Conservation (phyloP, 2,329 filamentous ascomycete species). For the Triangularia setosa region DNA sequence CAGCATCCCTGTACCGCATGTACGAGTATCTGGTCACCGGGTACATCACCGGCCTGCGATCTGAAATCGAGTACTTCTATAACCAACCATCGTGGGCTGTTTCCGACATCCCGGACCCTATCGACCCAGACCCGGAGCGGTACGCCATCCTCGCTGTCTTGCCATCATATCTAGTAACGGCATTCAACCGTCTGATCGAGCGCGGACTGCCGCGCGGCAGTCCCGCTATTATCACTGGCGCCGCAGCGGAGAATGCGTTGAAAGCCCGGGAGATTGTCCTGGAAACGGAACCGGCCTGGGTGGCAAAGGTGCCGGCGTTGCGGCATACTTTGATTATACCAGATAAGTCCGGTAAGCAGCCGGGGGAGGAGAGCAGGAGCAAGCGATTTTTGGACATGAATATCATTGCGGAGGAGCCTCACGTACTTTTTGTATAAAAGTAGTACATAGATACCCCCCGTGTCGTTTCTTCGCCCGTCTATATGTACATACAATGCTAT, state of each 20-base stretch:
- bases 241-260: conserved; percentile 4
- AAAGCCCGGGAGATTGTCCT: conserved; percentile 4
- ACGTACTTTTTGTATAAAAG: conserved; percentile 9
- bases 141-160: conserved; percentile 15
- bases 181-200: conserved; percentile 13
- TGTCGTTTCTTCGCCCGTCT: neutral
- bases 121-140: conserved; percentile 9
- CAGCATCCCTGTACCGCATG: conserved; percentile 14
- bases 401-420: conserved; percentile 10
- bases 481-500: neutral
- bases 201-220: conserved; percentile 11
- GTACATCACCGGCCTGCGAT: conserved; percentile 10
- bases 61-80: conserved; percentile 13
- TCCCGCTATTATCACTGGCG: conserved; percentile 8
- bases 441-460: neutral
- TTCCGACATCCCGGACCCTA: conserved; percentile 12
- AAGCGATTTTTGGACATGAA: conserved; percentile 12
- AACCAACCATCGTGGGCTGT: conserved; percentile 15
- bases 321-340: conserved; percentile 3
- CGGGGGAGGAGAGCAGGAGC: neutral
- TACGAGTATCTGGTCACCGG: conserved; percentile 11
- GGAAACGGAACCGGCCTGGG: conserved; percentile 11
- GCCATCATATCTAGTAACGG: conserved; percentile 5
- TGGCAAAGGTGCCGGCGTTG: conserved; percentile 5
- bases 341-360: neutral